phyloP scores from a whole-genome alignment of 2,329 filamentous ascomycete species.

The Passalora sequoiae region DNA sequence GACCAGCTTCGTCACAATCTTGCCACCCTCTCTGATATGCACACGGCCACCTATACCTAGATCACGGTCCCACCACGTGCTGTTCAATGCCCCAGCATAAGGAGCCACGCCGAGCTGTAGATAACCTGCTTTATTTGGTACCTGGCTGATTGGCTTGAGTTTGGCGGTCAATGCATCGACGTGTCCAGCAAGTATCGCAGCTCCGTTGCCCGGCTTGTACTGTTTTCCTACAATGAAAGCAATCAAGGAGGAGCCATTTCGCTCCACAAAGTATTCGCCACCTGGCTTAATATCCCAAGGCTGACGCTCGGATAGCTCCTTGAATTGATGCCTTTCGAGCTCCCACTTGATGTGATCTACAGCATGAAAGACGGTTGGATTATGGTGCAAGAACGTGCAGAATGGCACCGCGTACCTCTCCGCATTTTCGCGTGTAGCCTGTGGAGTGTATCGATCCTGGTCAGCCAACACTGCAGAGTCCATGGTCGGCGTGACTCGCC shows the following conservation, averaged over 20 bases:
- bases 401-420: conserved; percentile 40
- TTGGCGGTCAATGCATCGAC: conserved; percentile 87
- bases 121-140: conserved; percentile 80
- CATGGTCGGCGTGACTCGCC: conserved; percentile 1
- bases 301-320: conserved; percentile 72
- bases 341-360: conserved; percentile 73
- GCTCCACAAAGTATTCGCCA: conserved; percentile 82
- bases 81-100: conserved; percentile 81
- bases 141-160: conserved; percentile 83
- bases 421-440: conserved; percentile 27
- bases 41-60: conserved; percentile 86
- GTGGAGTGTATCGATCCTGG: conserved; percentile 7
- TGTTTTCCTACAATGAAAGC: conserved; percentile 76
- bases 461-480: too few species aligned
- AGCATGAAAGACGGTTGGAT: conserved; percentile 90
- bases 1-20: conserved; percentile 75
- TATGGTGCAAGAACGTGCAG: conserved; percentile 77
- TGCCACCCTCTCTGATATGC: conserved; percentile 64
- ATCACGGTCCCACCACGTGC: conserved; percentile 96
- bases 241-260: conserved; percentile 80
- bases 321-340: conserved; percentile 67
- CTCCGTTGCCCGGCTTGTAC: conserved; percentile 78
- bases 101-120: conserved; percentile 85
- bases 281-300: conserved; percentile 75
- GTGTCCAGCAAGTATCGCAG: conserved; percentile 85